A percentile compares a stretch with the other conserved stretches of the same genome.
These are phyloP conservation scores for Pugionium cornutum DNA, from an alignment of 345 rosid species.

Conservation along the genomic window DNA sequence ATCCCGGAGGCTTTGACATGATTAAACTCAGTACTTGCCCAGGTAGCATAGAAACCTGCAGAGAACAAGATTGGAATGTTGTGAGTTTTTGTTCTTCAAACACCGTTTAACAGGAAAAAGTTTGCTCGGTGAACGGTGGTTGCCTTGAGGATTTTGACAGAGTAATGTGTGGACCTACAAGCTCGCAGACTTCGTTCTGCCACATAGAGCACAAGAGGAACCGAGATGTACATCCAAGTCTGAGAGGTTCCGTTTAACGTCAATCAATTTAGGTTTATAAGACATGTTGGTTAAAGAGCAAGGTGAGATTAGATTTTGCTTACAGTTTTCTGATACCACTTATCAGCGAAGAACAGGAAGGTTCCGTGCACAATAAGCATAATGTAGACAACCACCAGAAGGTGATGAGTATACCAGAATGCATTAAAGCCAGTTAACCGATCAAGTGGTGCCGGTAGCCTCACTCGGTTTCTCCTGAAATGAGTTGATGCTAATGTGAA, in stretches of 20 bases:
- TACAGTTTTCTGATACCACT: constrained; percentile 81
- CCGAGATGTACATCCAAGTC: constrained; percentile 95
- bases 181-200: constrained; percentile 78
- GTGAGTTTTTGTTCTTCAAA: constrained; percentile 8
- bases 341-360: constrained; percentile 61
- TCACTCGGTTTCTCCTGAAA: constrained; percentile 64
- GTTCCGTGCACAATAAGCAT: constrained; percentile 77
- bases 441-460: constrained; percentile 77
- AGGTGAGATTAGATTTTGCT: constrained; percentile 37
- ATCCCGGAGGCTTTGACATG: constrained; percentile 91
- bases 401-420: constrained; percentile 97
- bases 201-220: constrained; percentile 73
- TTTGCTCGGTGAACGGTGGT: constrained; percentile 24
- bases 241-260: constrained; percentile 38
- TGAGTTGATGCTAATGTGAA: constrained; percentile 72
- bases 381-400: constrained; percentile 71
- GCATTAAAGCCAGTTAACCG: constrained; percentile 90
- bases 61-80: constrained; percentile 23
- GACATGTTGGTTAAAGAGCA: constrained; percentile 1
- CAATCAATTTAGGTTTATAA: background rate
- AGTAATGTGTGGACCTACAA: constrained; percentile 70
- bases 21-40: constrained; percentile 79
- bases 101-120: background rate
- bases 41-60: constrained; percentile 80
- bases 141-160: constrained; percentile 75